Percentiles rank a stretch among this genome's conserved stretches.
Evolutionary conservation across 352 stramenopile genomes (phyloP).

Genomic region (Globisporangium lucens): DNA sequence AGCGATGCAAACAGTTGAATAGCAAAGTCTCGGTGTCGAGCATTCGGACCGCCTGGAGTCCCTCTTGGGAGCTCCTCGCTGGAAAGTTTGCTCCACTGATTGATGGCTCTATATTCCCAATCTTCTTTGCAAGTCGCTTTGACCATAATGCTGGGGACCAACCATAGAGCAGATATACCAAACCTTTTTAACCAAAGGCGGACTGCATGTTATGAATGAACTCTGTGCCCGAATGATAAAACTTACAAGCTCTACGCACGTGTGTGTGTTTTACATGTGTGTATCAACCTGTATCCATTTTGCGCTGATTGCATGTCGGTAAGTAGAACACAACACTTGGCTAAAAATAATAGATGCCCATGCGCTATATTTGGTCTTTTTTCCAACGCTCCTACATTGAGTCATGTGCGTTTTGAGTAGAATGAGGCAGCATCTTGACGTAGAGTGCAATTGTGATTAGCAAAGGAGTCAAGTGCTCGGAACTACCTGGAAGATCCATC

Average conservation of each 20-base stretch:
- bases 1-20: conserved; percentile 90
- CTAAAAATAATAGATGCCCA: no score
- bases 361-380: background rate
- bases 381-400: background rate
- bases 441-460: background rate
- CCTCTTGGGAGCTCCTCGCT: conserved; percentile 27
- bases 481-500: background rate
- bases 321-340: no score
- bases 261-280: no score
- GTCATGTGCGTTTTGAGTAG: background rate
- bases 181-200: conserved; percentile 2
- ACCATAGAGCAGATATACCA: conserved; percentile 86
- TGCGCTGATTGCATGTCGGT: no score
- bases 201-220: conserved; percentile 1
- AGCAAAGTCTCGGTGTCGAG: conserved; percentile 87
- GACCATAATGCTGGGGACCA: conserved; percentile 89
- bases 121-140: conserved; percentile 86
- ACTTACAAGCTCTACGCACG: no score
- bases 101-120: conserved; percentile 92
- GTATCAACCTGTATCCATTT: no score
- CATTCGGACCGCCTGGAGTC: conserved; percentile 59
- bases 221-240: no score
- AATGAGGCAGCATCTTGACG: background rate
- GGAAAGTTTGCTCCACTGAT: conserved; percentile 84
- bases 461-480: background rate